Conservation (phyloP, 345 rosid genomes). For the Mallotus nudiflorus region DNA sequence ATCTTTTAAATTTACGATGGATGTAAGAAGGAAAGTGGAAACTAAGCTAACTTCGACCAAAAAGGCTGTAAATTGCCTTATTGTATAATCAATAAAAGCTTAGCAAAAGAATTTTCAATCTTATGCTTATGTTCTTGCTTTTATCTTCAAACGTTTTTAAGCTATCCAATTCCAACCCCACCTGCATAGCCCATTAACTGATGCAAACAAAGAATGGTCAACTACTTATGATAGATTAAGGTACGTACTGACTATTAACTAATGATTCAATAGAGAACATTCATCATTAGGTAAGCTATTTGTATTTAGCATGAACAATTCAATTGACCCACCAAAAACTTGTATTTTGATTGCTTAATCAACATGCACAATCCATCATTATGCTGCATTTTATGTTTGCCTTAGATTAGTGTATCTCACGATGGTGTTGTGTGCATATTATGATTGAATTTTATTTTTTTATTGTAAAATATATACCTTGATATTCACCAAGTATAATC, state of each 20-base stretch:
- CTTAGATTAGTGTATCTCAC: constrained; percentile 14
- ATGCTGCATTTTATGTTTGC: constrained; percentile 6
- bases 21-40: too few relatives aligned
- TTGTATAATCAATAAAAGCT: background rate
- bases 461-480: too few relatives aligned
- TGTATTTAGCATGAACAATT: constrained; percentile 1
- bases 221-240: background rate
- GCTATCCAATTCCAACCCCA: constrained; percentile 18
- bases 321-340: background rate
- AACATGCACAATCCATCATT: constrained; percentile 18
- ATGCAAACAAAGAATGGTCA: background rate
- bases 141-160: background rate
- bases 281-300: constrained; percentile 6
- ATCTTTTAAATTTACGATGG: too few relatives aligned
- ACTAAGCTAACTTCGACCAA: background rate
- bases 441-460: too few relatives aligned
- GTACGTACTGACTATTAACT: background rate
- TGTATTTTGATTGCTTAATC: background rate
- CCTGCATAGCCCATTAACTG: background rate
- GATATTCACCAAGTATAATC: too few relatives aligned
- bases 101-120: background rate
- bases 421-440: background rate
- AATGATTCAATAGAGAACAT: background rate
- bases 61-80: background rate
- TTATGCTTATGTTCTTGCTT: background rate